Conservation (phyloP, 129 eudicot genomes). For the Artemisia tridentata region DNA sequence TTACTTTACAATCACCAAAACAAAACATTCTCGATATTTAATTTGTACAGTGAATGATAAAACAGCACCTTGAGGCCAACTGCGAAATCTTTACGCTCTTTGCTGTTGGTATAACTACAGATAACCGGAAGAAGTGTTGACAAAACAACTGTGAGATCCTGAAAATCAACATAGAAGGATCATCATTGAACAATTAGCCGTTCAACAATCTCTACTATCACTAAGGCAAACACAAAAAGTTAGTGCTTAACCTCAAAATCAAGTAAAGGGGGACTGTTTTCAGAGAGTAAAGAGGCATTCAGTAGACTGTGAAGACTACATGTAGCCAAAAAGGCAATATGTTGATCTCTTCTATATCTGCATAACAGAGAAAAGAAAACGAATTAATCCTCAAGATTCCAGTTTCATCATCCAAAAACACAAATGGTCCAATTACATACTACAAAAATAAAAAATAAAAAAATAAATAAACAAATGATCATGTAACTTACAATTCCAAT, state of each 20-base stretch:
- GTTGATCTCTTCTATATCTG: slow-evolving; percentile 84
- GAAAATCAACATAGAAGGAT: slow-evolving; percentile 36
- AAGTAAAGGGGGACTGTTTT: slow-evolving; percentile 79
- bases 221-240: neutral
- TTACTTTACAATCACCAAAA: neutral
- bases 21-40: slow-evolving; percentile 9
- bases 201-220: slow-evolving; percentile 13
- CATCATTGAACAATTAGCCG: slow-evolving; percentile 10
- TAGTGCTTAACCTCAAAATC: slow-evolving; percentile 72
- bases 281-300: slow-evolving; percentile 72
- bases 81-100: slow-evolving; percentile 62
- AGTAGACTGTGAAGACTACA: slow-evolving; percentile 85
- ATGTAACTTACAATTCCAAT: slow-evolving; percentile 75
- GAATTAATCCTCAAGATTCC: neutral
- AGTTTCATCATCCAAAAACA: neutral
- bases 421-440: neutral
- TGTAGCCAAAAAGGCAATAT: slow-evolving; percentile 76
- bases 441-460: slow-evolving; percentile 11
- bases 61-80: slow-evolving; percentile 78
- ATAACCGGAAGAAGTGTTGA: slow-evolving; percentile 93
- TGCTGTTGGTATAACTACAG: slow-evolving; percentile 54
- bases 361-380: slow-evolving; percentile 5
- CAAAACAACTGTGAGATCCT: slow-evolving; percentile 85
- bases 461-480: slow-evolving; percentile 9
- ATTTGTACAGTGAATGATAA: slow-evolving; percentile 3